Evolutionary conservation across 2,329 filamentous ascomycete genomes (phyloP), one percentile per base, ranked within the genome.

Genomic region (Ascochyta lentis): DNA sequence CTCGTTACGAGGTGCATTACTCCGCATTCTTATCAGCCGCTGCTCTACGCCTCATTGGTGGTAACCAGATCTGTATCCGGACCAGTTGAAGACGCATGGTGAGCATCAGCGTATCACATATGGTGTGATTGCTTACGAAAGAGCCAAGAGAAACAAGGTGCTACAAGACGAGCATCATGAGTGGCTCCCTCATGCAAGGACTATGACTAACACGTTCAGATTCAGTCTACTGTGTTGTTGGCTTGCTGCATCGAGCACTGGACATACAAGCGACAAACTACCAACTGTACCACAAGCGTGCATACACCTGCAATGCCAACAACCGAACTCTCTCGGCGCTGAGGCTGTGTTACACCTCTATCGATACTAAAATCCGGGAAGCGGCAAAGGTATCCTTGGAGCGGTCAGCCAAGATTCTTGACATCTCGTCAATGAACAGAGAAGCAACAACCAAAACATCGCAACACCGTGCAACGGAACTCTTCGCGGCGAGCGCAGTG

Each of bases 341-440:
- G 65, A 60, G 69, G 65, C 66, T 64, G 63, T 65, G 67, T 13
- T 48, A 41, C 35, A 45, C 44, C 55, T 46, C 37, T 43, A 56
- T 56, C 44, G 56, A 58, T 56, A 57, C 40, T 40, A 50, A 12
- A 34, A 63, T 57, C 65, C 60, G 59, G 59, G 49, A 64, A 64
- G 44, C 57, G 61, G 66, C 62, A 64, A 65, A 60, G 56, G 49
- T 46, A 34, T 59, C 60, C 67, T 73, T 71, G 70, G 69, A 52
- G 16, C 60, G 58, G 67, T 67, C 56, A 71, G 72, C 72, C 72
- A 73, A 73, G 72, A 53, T 42, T 56, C 67, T 68, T 70, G 65
- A 65, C 66, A 39, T 58, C 52, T 50, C 44, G 49, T 58, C 51
- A 37, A 51, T 43, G 51, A 58, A 35, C 51, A 53, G 31, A 42